Conservation (phyloP, 768 basidiomycete genomes). For the Austroboletus festivus region DNA sequence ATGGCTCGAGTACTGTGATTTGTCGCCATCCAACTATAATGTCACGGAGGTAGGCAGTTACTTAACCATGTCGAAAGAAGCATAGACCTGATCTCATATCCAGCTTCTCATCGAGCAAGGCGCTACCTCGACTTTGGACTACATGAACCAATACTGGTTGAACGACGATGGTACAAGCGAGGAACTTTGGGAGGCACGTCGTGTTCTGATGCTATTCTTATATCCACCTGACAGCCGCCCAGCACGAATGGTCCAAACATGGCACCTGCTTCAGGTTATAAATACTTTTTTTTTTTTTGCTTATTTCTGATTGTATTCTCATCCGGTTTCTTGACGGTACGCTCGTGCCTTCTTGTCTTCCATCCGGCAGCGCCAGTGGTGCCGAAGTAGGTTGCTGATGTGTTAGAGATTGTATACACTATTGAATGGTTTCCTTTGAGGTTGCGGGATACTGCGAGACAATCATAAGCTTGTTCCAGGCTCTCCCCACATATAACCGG, state of each 20-base stretch:
- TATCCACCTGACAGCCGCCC: neutral
- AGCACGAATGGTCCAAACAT: neutral
- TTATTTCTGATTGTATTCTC: too few species aligned
- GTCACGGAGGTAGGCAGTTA: neutral
- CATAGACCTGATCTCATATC: neutral
- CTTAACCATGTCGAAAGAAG: neutral
- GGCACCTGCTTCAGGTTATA: neutral
- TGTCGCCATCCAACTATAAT: neutral
- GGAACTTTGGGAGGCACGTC: neutral
- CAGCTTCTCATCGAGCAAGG: neutral
- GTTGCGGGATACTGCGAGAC: neutral
- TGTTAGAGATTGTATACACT: too few species aligned
- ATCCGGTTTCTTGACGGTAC: neutral
- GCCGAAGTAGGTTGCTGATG: too few species aligned
- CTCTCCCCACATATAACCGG: neutral
- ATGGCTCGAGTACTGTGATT: neutral
- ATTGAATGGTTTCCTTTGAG: neutral
- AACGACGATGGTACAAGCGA: neutral
- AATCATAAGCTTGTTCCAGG: neutral
- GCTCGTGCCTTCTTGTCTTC: neutral
- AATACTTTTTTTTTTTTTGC: neutral
- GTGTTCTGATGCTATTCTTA: neutral
- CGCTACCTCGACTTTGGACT: neutral
- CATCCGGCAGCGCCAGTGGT: neutral
- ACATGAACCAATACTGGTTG: neutral